phyloP scores from a whole-genome alignment of 345 rosid genomes.

The Leavenworthia alabamica region DNA sequence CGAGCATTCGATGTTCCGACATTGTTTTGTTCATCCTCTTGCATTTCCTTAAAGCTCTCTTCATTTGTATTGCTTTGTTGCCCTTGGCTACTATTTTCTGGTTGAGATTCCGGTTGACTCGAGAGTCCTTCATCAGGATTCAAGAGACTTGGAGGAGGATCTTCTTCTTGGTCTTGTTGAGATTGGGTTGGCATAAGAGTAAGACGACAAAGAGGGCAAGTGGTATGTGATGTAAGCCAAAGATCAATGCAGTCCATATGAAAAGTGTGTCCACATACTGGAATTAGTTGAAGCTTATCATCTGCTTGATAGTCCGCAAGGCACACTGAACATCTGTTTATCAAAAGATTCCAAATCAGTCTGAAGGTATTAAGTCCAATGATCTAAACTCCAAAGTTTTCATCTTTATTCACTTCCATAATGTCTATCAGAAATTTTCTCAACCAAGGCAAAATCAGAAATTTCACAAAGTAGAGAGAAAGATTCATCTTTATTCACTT shows the following conservation, averaged over 20 bases:
- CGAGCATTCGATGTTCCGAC: constrained; percentile 8
- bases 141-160: constrained; percentile 1
- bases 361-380: not conserved
- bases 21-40: constrained; percentile 12
- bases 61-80: not conserved
- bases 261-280: constrained; percentile 75
- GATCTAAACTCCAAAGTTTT: not conserved
- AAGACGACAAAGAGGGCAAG: constrained; percentile 89
- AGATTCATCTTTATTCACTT: not conserved
- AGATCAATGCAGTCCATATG: constrained; percentile 91
- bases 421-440: too few relatives aligned
- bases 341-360: not conserved
- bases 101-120: constrained; percentile 9
- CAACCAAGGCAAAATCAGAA: not conserved
- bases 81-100: not conserved
- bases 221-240: constrained; percentile 77
- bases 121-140: constrained; percentile 10
- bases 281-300: constrained; percentile 79
- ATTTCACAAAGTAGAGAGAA: not conserved
- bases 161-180: constrained; percentile 28
- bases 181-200: constrained; percentile 43
- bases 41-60: not conserved
- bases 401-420: too few relatives aligned
- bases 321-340: constrained; percentile 72
- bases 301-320: constrained; percentile 75